These are phyloP conservation scores for Geotrichum restrictum DNA, from an alignment of 1,139 yeast genomes.

Conservation along the genomic window DNA sequence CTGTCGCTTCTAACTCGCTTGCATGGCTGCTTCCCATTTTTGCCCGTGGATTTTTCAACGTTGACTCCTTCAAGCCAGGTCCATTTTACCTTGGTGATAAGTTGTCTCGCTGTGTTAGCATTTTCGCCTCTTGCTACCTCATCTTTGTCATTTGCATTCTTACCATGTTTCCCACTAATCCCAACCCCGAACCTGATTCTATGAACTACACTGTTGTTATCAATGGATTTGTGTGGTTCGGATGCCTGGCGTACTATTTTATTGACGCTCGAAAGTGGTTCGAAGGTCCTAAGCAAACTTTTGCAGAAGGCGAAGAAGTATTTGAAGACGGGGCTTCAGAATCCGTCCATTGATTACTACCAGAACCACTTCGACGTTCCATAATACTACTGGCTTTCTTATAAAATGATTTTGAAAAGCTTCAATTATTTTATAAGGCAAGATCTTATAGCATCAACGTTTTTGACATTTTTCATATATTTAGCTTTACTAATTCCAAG, in stretches of 20 bases:
- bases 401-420: too few species aligned
- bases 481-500: too few species aligned
- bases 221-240: conserved; percentile 55
- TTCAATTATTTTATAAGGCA: too few species aligned
- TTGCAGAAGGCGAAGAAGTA: conserved; percentile 30
- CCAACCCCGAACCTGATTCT: conserved; percentile 41
- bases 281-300: conserved; percentile 56
- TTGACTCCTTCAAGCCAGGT: conserved; percentile 57
- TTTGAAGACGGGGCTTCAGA: too few species aligned
- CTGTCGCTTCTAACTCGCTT: conserved; percentile 57
- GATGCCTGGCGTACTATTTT: conserved; percentile 49
- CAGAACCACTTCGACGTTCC: too few species aligned
- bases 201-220: conserved; percentile 68
- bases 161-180: conserved; percentile 59
- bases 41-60: conserved; percentile 44
- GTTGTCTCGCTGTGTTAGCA: conserved; percentile 40
- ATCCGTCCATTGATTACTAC: too few species aligned
- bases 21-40: conserved; percentile 60
- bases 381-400: too few species aligned
- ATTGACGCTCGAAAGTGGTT: conserved; percentile 59
- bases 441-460: too few species aligned
- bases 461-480: too few species aligned
- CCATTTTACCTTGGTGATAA: conserved; percentile 55
- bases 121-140: conserved; percentile 39
- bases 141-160: conserved; percentile 57